Evolutionary conservation across 805 yeast genomes (phyloP).

Genomic region (Starmerella apicola): DNA sequence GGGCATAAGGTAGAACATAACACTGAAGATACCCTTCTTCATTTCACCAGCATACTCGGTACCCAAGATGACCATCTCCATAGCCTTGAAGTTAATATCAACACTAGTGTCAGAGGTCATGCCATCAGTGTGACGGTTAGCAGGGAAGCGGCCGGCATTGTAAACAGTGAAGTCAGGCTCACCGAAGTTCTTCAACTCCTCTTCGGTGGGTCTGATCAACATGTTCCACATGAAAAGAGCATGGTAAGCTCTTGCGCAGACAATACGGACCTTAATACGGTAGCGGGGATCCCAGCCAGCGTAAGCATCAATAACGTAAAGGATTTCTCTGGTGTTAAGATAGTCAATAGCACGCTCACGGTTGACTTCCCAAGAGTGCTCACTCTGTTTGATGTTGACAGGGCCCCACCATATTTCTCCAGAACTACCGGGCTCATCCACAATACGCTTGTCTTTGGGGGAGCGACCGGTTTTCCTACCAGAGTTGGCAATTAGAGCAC

Average conservation of each 20-base stretch:
- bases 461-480: constrained; percentile 97
- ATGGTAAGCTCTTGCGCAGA: constrained; percentile 97
- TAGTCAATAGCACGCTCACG: constrained; percentile 95
- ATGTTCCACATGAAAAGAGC: constrained; percentile 96
- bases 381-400: constrained; percentile 87
- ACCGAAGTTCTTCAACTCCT: constrained; percentile 80
- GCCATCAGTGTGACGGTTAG: constrained; percentile 89
- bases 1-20: constrained; percentile 98
- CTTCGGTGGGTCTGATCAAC: constrained; percentile 88
- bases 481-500: constrained; percentile 91
- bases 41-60: constrained; percentile 99
- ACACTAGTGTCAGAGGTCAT: constrained; percentile 95
- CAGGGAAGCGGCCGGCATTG: constrained; percentile 99
- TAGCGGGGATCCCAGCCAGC: constrained; percentile 99
- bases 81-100: constrained; percentile 88
- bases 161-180: constrained; percentile 97
- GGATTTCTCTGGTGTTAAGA: constrained; percentile 86
- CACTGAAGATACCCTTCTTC: constrained; percentile 98
- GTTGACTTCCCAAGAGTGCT: constrained; percentile 88
- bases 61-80: constrained; percentile 98
- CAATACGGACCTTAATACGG: constrained; percentile 88
- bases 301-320: constrained; percentile 88
- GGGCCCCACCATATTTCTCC: constrained; percentile 99
- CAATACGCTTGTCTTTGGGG: constrained; percentile 95
- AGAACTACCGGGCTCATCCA: constrained; percentile 78